Conservation (phyloP, 768 basidiomycete genomes). For the Russula brevipes region DNA sequence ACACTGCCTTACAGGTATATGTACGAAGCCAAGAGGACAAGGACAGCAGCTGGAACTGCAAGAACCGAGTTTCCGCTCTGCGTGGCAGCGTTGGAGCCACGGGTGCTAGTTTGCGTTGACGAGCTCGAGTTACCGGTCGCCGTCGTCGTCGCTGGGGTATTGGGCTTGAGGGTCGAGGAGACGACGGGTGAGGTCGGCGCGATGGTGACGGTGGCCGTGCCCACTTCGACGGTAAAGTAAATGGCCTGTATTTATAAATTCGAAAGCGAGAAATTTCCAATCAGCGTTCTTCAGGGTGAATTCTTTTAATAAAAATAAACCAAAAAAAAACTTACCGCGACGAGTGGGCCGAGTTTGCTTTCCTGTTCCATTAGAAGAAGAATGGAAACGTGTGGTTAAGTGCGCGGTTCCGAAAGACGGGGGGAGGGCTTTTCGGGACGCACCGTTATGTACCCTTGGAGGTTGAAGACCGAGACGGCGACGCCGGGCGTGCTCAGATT, state of each 20-base stretch:
- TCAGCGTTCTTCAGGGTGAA: too few relatives aligned
- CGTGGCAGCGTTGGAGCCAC: background rate
- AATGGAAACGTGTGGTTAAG: background rate
- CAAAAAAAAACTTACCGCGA: slow-evolving; percentile 44
- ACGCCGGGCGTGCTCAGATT: slow-evolving; percentile 47
- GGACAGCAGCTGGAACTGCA: background rate
- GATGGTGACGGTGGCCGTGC: slow-evolving; percentile 48
- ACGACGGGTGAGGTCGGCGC: slow-evolving; percentile 61
- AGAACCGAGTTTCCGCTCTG: background rate
- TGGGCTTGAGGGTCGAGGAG: slow-evolving; percentile 49
- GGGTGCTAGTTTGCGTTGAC: background rate
- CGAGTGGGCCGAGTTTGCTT: slow-evolving; percentile 51
- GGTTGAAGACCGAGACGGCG: slow-evolving; percentile 51
- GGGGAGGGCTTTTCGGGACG: slow-evolving; percentile 14
- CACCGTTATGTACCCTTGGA: slow-evolving; percentile 54
- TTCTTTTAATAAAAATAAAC: too few relatives aligned
- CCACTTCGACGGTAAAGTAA: slow-evolving; percentile 72
- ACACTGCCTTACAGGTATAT: background rate
- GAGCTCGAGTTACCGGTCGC: background rate
- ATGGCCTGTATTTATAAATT: slow-evolving; percentile 48
- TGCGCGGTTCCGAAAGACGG: too few relatives aligned
- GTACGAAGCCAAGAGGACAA: slow-evolving; percentile 8
- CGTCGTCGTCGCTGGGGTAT: background rate
- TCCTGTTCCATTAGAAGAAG: slow-evolving; percentile 29
- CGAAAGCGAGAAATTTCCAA: background rate